Evolutionary conservation across 345 rosid genomes (phyloP), one percentile per base, ranked within the genome.

Genomic region (Populus tremula): DNA sequence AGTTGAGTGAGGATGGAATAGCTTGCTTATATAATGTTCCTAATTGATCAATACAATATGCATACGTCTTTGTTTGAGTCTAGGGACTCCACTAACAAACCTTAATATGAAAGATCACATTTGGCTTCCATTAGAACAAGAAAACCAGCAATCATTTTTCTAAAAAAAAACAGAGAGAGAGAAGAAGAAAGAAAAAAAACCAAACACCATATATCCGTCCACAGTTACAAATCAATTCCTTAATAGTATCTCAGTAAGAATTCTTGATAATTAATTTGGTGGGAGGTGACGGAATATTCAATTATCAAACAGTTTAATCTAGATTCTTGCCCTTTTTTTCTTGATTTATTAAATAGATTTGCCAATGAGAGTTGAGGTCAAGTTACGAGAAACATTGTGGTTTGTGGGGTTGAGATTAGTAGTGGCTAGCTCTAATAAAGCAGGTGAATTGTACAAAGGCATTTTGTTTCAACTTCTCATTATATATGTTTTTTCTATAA

Each of bases 21-120:
- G 6, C 1, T 11, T 39, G 67, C 27, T 39, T 45, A 53, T 76
- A 84, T 45, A 45, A 72, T 14, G 66, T 41, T 35, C 8, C 41
- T 33, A 45, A 59, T 50, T 59, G 11, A 41, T 6, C 35, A 38
- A 25, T 66, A 33, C 36, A 69, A 66, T n/a, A 76, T 63, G 63
- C 27, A 39, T 81, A 78, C 80, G 85, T 69, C 43, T 76, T 47
- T 9, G 68, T 78, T 49, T 61, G 4, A 39, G 47, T 84, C 80
- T 56, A 27, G 78, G 84, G 86, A 82, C 84, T 84, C 86, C 87
- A 84, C 83, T 76, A 76, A 16, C 17, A 25, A n/a, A 47, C 14
- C 62, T 33, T 31, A 29, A 29, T 23, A 35, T 39, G 20, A 27
- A 45, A 31, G 41, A 49, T 16, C 67, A n/a, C 67, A 13, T 35